Base-by-base conservation (phyloP, 352 stramenopile genomes). In the Phytophthora idaei region DNA sequence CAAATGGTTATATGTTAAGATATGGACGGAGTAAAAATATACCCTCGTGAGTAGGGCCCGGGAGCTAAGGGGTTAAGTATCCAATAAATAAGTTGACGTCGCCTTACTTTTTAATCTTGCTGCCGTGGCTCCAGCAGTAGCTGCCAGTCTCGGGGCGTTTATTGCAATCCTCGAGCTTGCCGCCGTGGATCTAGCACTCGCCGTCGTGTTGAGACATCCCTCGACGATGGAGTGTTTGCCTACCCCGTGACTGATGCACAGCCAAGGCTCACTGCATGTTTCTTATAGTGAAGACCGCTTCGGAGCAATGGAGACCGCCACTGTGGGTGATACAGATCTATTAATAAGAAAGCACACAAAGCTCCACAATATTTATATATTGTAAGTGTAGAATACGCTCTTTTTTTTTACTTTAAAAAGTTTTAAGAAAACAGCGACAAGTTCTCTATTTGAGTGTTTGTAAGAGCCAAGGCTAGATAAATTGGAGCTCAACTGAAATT, bases 221-320 rank as follows among this genome's bases (percentile, higher is more conserved):
- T 89, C 72, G 14, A 91, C 73, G 12, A 74, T 89, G 70, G 84
- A 95, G 50, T 85, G 83, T 58, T 92, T 91, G 58, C 85, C 87
- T 39, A 85, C 87, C 25, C 87, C 87, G 73, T 95, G 87, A 42
- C 81, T 92, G 64, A 94, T 95, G 71, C 89, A 96, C 44, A 94
- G 81, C 0, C 89, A n/a, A 92, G 73, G 51, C 85, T 93, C 44
- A 94, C 83, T 0, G 87, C 89, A 64, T 93, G 85, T 64, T 95
- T 95, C 17, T 21, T 21, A 21, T 21, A 41, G 85, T 68, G 66
- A 87, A 96, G 0, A 72, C 73, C 17, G 78, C 68, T 41, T 94
- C 76, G 5, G 81, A 90, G 57, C 89, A 96, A 3, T 84, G 84
- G 7, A 93, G 61, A 2, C 87, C 87, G 46, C 85, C 87, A 21